A percentile compares a stretch with the other conserved stretches of the same genome.
Evolutionary conservation across 352 stramenopile genomes (phyloP).

Genomic region (Pythium guiyangense): DNA sequence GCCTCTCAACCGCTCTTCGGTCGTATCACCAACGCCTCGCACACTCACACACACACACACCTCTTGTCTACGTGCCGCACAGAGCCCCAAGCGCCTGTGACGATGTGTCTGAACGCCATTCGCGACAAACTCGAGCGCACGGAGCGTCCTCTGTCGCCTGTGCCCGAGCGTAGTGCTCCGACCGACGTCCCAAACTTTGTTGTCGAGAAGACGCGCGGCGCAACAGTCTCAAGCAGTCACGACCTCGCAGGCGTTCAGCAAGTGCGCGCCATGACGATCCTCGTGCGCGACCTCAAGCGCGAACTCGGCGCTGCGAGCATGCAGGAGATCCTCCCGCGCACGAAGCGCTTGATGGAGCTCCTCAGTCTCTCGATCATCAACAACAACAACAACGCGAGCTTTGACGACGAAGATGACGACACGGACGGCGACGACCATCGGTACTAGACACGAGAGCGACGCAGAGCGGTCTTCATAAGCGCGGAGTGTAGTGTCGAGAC

Average conservation of each 20-base stretch:
- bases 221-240: conserved; percentile 8
- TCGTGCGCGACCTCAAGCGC: conserved; percentile 72
- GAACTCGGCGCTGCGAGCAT: conserved; percentile 67
- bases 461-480: too few species aligned
- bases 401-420: too few species aligned
- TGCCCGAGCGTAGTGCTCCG: too few species aligned
- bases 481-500: too few species aligned
- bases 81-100: conserved; percentile 44
- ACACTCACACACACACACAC: too few species aligned
- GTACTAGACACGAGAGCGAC: too few species aligned
- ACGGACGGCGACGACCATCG: not conserved
- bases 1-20: too few species aligned
- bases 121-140: conserved; percentile 33
- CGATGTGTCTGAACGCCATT: conserved; percentile 46
- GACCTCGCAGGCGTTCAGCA: conserved; percentile 55
- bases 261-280: conserved; percentile 69
- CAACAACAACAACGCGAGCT: conserved; percentile 15
- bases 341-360: conserved; percentile 77
- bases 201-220: conserved; percentile 28
- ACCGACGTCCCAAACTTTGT: conserved; percentile 70
- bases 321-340: conserved; percentile 73
- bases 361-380: conserved; percentile 58
- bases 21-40: too few species aligned
- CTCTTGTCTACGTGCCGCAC: too few species aligned
- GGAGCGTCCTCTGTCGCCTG: conserved; percentile 11